phyloP scores from a whole-genome alignment of 306 rosid genomes.

The Quercus agrifolia region DNA sequence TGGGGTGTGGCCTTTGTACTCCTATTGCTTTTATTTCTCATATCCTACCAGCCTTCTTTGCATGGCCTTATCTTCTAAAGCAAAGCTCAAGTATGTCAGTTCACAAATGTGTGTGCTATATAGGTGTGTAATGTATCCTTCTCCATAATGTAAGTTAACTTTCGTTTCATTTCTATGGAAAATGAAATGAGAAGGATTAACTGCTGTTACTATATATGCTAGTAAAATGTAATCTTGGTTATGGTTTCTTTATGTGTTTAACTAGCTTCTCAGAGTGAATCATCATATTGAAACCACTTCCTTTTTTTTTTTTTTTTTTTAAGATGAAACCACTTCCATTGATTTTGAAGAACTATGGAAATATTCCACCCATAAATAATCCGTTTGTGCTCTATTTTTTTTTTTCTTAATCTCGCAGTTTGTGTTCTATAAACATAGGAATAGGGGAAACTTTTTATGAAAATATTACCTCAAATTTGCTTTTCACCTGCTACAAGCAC shows the following conservation, averaged over 20 bases:
- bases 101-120: background rate
- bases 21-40: conserved; percentile 49
- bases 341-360: too few species aligned
- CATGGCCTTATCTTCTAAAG: conserved; percentile 35
- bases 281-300: background rate
- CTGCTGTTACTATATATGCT: background rate
- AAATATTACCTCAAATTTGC: background rate
- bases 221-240: background rate
- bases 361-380: background rate
- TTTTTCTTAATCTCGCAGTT: background rate
- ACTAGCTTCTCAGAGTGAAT: background rate
- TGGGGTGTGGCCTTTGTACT: conserved; percentile 73
- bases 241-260: background rate
- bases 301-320: too few species aligned
- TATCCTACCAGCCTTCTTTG: conserved; percentile 66
- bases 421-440: background rate
- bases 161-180: background rate
- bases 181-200: background rate
- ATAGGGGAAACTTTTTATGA: background rate
- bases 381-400: background rate
- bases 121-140: background rate
- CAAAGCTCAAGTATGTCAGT: background rate
- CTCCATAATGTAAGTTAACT: background rate
- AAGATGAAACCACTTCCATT: too few species aligned
- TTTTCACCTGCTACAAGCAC: background rate